Evolutionary conservation across 495 filamentous ascomycete genomes (phyloP), one percentile per base, ranked within the genome.

Genomic region (Penicillium cosmopolitanum): DNA sequence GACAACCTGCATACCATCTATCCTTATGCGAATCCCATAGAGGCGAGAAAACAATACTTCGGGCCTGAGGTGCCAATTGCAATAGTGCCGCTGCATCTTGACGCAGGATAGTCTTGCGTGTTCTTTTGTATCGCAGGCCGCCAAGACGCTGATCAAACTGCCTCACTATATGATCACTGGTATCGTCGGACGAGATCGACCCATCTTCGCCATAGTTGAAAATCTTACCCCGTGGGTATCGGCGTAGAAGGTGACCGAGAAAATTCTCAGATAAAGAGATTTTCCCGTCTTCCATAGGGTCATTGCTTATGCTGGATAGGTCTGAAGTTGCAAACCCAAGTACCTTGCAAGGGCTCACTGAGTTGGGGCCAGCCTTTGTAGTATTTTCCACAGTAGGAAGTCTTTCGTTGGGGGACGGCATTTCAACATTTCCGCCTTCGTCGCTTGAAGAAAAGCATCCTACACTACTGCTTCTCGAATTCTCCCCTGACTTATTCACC

Each of bases 1-100:
- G 71, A 15, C 77, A 73, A n/a, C 50, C 64, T 6, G 64, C 55
- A 23, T 66, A 60, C 64, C 64, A 66, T 48, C 64, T 53, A 10
- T 50, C 57, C 44, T 63, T 66, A n/a, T 66, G 60, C 11, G 60
- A 66, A 34, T 66, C 64, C 64, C 64, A 66, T 23, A 66, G 21
- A 1, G 64, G 64, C 11, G 60, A 57, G 44, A 66, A 66, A 12
- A 63, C 33, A 28, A 66, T 66, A 31, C 64, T 63, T 54, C 64
- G 64, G 25, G 64, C 53, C 34, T 54, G 15, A 5, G 64, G 60
- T 5, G 60, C 60, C 3, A 66, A 36, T 46, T 60, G 60, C 15
- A 63, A 35, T 34, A 66, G 50, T 9, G 56, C 33, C 16, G 35
- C 42, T 7, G 60, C 64, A 60, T 66, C 64, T 34, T 63, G 56